Evolutionary conservation across 2,329 filamentous ascomycete species (phyloP), one percentile per base, ranked within the genome.

Genomic region (Fusarium fujikuroi): DNA sequence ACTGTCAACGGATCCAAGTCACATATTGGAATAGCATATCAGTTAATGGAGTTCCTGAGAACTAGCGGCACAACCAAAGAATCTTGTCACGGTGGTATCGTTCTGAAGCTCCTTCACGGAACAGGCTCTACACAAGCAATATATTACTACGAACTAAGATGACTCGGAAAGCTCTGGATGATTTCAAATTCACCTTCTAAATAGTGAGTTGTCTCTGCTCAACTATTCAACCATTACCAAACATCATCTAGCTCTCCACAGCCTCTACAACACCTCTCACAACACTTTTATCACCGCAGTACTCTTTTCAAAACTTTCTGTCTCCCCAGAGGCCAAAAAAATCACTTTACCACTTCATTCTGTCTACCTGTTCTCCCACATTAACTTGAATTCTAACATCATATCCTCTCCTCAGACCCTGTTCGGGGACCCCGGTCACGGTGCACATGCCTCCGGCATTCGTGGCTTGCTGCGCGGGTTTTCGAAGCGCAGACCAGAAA

Each of bases 391-490:
- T 4, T 30, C 19, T n/a, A 5, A 47, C 18, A 30, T 11, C 44
- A 47, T 47, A 25, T 47, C 44, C 3, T 30, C 14, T 1, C 2
- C 25, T 2, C 44, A 47, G 44, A 30, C 2, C 25, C 9, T 9
- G 2, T n/a, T 16, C 5, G 19, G n/a, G 9, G 19, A n/a, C 1
- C 37, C 8, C 1, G 11, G 2, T 21, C 37, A 11, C 14, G 11
- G 21, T 10, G 8, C 30, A 23, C 30, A 5, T 23, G 3, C 16
- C n/a, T 23, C 11, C n/a, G 21, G 47, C 1, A 19, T 52, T 19
- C n/a, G 30, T 9, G 28, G 28, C n/a, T 23, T 44, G 10, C 16
- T 25, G 7, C 42, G 23, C n/a, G n/a, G n/a, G n/a, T n/a, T n/a
- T n/a, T n/a, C n/a, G n/a, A n/a, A n/a, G n/a, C n/a, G n/a, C n/a